These are phyloP conservation scores for Fusarium nurragi DNA, from an alignment of 2,329 filamentous ascomycete species.

Conservation along the genomic window DNA sequence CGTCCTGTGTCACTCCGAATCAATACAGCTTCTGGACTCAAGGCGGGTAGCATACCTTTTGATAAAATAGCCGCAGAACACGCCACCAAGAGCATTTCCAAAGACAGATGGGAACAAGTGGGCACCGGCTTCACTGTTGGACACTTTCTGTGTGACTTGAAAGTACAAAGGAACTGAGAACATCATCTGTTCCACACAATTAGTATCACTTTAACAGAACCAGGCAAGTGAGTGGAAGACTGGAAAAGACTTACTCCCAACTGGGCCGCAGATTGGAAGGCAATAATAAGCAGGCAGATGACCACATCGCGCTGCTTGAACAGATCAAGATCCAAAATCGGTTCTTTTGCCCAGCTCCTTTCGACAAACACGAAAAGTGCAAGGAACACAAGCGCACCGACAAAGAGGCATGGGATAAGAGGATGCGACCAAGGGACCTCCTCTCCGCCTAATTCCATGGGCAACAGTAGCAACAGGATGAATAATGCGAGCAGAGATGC, in stretches of 20 bases:
- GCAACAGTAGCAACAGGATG: constrained; percentile 63
- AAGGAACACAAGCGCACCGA: constrained; percentile 51
- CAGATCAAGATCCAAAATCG: constrained; percentile 67
- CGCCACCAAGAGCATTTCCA: background rate
- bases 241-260: constrained; percentile 15
- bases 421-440: constrained; percentile 59
- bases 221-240: no score
- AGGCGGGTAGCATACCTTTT: background rate
- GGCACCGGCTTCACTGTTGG: background rate
- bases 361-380: constrained; percentile 57
- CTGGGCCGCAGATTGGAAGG: constrained; percentile 66
- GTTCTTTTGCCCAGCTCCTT: constrained; percentile 58
- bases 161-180: background rate
- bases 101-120: background rate
- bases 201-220: background rate
- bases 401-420: constrained; percentile 54
- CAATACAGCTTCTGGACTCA: background rate
- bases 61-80: background rate
- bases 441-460: constrained; percentile 63
- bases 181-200: background rate
- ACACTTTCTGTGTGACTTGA: background rate
- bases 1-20: background rate
- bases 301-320: constrained; percentile 62
- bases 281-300: constrained; percentile 61
- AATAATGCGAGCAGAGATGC: constrained; percentile 63